Base-by-base conservation (phyloP, 2,329 filamentous ascomycete species). In the Corinectria fuckeliana region DNA sequence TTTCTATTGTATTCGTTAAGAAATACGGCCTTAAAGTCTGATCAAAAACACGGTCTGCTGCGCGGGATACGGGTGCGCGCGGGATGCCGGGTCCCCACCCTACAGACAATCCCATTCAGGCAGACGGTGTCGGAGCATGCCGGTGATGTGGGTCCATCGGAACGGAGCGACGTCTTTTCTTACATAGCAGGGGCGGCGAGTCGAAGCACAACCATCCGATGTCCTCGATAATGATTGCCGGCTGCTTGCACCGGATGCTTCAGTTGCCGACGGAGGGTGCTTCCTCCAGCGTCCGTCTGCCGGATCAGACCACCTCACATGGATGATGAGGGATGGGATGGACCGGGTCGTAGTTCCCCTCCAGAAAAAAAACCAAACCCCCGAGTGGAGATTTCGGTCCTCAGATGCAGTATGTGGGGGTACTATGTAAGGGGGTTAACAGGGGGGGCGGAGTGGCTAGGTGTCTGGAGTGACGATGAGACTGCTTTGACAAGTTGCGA, bases 271-370 rank as follows among this genome's bases (percentile, higher is more conserved):
- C 28, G 39, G 38, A 53, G n/a, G 41, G 32, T 11, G 7, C 11
- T 20, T 23, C 23, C 30, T 20, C 50, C 2, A 20, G 28, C 14
- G 9, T 26, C 23, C 34, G 23, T 34, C 50, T 53, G 50, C 50
- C 41, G 28, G 23, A 53, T 53, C 50, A 53, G 50, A 39, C 50
- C 50, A 53, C 18, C 10, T 38, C 50, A 53, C 18, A 9, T 38
- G 21, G 10, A 36, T 28, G 4, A 42, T 39, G 34, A 16, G n/a
- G 7, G n/a, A 23, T 28, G 32, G 48, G 36, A 36, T 18, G 18
- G 20, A 18, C 16, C 39, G 50, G 50, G 50, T 30, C 26, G 49
- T 32, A 9, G 38, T 3, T 25, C 25, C 23, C 42, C 23, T 26
- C 25, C 41, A 16, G 14, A 16, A 25, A 44, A 44, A 44, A 9